Evolutionary conservation across 495 filamentous ascomycete species (phyloP), one percentile per base, ranked within the genome.

Genomic region (Rusavskia elegans): DNA sequence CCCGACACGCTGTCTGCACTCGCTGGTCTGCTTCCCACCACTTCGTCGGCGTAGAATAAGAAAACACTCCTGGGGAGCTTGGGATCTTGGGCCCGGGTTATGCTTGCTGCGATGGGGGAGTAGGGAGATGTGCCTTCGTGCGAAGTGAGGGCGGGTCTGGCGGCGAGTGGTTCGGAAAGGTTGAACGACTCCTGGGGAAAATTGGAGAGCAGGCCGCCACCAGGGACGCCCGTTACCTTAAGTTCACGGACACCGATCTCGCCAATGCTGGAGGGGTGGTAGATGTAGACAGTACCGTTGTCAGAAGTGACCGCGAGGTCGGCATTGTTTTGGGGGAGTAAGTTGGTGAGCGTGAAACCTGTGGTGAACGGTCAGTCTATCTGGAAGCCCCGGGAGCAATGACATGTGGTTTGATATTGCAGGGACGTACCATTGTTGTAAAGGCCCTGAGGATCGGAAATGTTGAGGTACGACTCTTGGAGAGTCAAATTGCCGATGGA

Each of bases 111-210:
- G 9, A 61, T 13, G n/a, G 59, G 59, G 27, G 53, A 53, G 36
- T 61, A 59, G 13, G 52, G 35, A 2, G 59, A 58, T 27, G 37
- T 38, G 14, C 52, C 29, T 13, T 44, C 53, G 17, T 37, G 32
- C 6, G 48, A 13, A 10, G 44, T 38, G n/a, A 52, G 52, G n/a
- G 11, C 1, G 7, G 56, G 59, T 13, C 29, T 19, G 4, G 59
- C 54, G 20, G 58, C 59, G 21, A 58, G 45, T 5, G 53, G 32
- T 13, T 55, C 48, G 40, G 39, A 54, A 25, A 54, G 35, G 20
- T 61, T 61, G 51, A 53, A 61, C 25, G 44, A 19, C 50, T 61
- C 59, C 42, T 61, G 56, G 23, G 53, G 17, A 44, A 45, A 56
- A n/a, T 50, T 21, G n/a, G 40, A 42, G 14, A 42, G 40, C n/a